Percentiles rank a stretch among this genome's conserved stretches.
phyloP scores from a whole-genome alignment of 2,329 filamentous ascomycete genomes.

The Lachnellula subtilissima region DNA sequence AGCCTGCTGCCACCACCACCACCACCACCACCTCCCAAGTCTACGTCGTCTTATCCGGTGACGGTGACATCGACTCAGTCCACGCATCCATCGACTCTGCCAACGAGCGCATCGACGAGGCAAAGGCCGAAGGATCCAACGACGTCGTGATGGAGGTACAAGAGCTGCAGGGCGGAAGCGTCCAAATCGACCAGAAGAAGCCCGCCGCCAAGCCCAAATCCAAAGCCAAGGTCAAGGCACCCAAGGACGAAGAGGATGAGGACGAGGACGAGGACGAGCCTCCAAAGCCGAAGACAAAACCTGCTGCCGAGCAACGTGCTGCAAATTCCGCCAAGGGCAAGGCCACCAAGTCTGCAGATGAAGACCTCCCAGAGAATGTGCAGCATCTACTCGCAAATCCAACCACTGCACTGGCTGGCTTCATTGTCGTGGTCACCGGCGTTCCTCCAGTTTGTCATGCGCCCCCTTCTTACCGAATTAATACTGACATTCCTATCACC shows the following conservation, averaged over 20 bases:
- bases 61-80: conserved; percentile 8
- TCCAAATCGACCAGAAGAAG: conserved; percentile 5
- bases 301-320: conserved; percentile 19
- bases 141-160: conserved; percentile 4
- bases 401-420: conserved; percentile 9
- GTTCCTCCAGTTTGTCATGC: conserved; percentile 8
- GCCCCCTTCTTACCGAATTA: background rate
- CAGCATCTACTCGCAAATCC: conserved; percentile 11
- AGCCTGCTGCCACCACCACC: conserved; percentile 1
- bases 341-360: conserved; percentile 6
- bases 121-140: conserved; percentile 2
- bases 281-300: conserved; percentile 17
- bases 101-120: conserved; percentile 5
- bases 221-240: background rate
- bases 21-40: background rate
- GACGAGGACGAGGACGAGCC: conserved; percentile 1
- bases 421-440: conserved; percentile 20
- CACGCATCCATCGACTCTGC: conserved; percentile 15
- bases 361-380: conserved; percentile 16
- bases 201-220: background rate
- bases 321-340: conserved; percentile 20
- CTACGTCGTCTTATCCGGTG: conserved; percentile 11
- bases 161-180: conserved; percentile 13
- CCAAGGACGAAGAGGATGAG: background rate
- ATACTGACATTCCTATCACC: background rate